Base-by-base conservation (phyloP, 2,329 filamentous ascomycete genomes). In the Sclerotinia sclerotiorum region DNA sequence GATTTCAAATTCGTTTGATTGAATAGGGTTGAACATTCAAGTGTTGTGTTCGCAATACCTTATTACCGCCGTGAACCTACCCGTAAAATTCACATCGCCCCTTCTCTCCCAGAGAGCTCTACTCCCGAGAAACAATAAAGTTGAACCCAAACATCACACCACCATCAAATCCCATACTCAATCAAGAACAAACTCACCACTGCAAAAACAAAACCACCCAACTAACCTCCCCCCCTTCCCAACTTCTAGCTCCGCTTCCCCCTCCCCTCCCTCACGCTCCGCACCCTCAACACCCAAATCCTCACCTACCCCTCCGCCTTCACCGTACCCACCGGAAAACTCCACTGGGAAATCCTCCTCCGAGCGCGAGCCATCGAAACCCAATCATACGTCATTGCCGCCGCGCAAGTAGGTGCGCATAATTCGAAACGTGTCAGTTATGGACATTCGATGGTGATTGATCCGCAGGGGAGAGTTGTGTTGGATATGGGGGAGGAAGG, bases 361-460 rank as follows among this genome's bases (percentile, higher is more conserved):
- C 84, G 91, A 39, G 88, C 92, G 4, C 84, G 94, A 58, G 94
- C 94, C 13, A 92, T 97, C 70, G 94, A 97, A 82, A 93, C 90
- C 24, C 91, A 97, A 80, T 88, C 88, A 67, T 98, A 92, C 82
- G 89, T 97, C 2, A 82, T 97, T 70, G 94, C 94, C 13, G 89
- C 94, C 0, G 94, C 93, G 51, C 94, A 97, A 79, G 85, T 87
- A 29, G 94, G 93, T 1, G 78, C 82, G 49, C 93, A 86, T 71
- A 93, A 93, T 73, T 86, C 88, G 70, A 92, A 88, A 79, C 83
- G 94, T 69, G 84, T 86, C 39, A 96, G 92, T 79, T 97, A 95
- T 80, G 94, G 94, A 0, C 90, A 92, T 77, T 92, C 90, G 74
- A 87, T 97, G 81, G 90, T 96, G 58, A 84, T 97, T 35, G 90